Evolutionary conservation across 257 asterid genomes (phyloP), one percentile per base, ranked within the genome.

Genomic region (Linderniella brevidens): DNA sequence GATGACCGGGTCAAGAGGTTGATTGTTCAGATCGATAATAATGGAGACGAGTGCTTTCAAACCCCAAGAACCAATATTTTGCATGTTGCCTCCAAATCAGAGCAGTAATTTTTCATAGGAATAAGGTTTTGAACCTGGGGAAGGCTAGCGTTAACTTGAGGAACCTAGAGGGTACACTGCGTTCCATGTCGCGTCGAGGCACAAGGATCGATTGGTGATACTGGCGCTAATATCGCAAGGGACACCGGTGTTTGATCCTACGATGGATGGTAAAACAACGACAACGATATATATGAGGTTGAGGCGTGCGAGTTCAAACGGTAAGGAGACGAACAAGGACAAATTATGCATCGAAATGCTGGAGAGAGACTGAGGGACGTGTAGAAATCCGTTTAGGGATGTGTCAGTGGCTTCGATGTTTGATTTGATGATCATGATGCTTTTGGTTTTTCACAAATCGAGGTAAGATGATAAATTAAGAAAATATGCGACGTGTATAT

Each of bases 101-200:
- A n/a, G n/a, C n/a, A n/a, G n/a, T n/a, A n/a, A n/a, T n/a, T n/a
- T n/a, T n/a, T n/a, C n/a, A n/a, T n/a, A n/a, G n/a, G 37, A 58
- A 50, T 0, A 86, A 82, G 72, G 70, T 76, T 58, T 71, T 87
- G 10, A 62, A 58, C 58, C 48, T 87, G 47, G 77, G 71, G 35
- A 61, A 58, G 18, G 73, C 78, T 8, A 65, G 79, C 15, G 64
- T 82, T 54, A 79, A 79, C 73, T 80, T 79, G 13, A 66, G 68
- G 49, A 77, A 80, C 53, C 75, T 0, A 67, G 88, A 19, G 97
- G 93, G 53, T 56, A 77, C 49, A 79, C 93, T 0, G 86, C 73
- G 3, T 92, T 87, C 17, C 97, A 87, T 50, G 58, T 87, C 12
- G 95, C 97, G 1, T 95, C 95, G 4, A 68, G 93, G 62, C 82